Evolutionary conservation across 2,329 filamentous ascomycete genomes (phyloP).

Genomic region (Aspergillus viridinutans): DNA sequence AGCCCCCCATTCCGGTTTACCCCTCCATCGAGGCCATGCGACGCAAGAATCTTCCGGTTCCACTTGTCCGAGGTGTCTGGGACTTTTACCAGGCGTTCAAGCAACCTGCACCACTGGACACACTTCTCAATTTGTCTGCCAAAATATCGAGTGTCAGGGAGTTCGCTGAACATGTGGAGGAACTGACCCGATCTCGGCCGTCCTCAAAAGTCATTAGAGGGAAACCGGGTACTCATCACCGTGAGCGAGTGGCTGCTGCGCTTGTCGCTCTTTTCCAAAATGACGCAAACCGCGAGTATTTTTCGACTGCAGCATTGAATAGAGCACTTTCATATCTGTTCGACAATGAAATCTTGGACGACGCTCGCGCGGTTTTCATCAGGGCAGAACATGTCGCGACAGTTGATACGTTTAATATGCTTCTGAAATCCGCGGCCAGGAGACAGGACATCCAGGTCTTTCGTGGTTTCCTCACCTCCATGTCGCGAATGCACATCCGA

Average conservation of each 20-base stretch:
- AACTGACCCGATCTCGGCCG: slow-evolving; percentile 27
- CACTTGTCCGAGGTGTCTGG: slow-evolving; percentile 32
- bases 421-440: slow-evolving; percentile 37
- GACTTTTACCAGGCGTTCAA: slow-evolving; percentile 7
- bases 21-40: slow-evolving; percentile 23
- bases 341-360: slow-evolving; percentile 25
- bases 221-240: slow-evolving; percentile 7
- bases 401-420: slow-evolving; percentile 43
- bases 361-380: slow-evolving; percentile 32
- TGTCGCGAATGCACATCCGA: slow-evolving; percentile 34
- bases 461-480: slow-evolving; percentile 33
- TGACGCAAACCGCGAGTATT: slow-evolving; percentile 22
- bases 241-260: slow-evolving; percentile 16
- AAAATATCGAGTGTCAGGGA: slow-evolving; percentile 25
- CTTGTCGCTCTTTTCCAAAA: slow-evolving; percentile 31
- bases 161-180: slow-evolving; percentile 39
- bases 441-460: slow-evolving; percentile 39
- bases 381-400: slow-evolving; percentile 34
- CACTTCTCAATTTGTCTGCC: slow-evolving; percentile 10
- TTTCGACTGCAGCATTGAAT: slow-evolving; percentile 43
- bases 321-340: slow-evolving; percentile 37
- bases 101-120: slow-evolving; percentile 5
- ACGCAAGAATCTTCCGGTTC: slow-evolving; percentile 19
- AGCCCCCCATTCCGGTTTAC: slow-evolving; percentile 26
- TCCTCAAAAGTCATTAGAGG: slow-evolving; percentile 7